Percentiles rank a stretch among this genome's conserved stretches.
Evolutionary conservation across 495 filamentous ascomycete genomes (phyloP).

Genomic region (Terfezia boudieri): DNA sequence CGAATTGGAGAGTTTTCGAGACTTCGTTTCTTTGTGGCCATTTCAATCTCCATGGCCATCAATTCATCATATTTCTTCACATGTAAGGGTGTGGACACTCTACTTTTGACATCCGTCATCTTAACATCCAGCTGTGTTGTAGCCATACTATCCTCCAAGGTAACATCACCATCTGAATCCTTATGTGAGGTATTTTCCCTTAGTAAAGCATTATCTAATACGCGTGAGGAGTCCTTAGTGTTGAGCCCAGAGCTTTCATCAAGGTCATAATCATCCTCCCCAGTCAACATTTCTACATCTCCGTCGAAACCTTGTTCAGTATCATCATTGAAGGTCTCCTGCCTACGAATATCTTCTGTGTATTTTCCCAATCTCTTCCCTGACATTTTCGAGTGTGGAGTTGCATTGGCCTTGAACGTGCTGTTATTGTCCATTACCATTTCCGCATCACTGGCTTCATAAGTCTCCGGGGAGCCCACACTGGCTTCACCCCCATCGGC

Average conservation of each 20-base stretch:
- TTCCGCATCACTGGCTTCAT: no score
- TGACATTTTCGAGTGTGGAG: no score
- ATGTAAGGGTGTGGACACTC: not conserved
- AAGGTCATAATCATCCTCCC: not conserved
- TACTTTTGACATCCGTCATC: not conserved
- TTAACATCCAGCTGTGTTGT: not conserved
- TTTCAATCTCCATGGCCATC: not conserved
- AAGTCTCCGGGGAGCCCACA: no score
- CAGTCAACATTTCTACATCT: not conserved
- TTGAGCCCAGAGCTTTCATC: not conserved
- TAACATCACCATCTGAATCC: not conserved
- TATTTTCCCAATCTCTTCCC: no score
- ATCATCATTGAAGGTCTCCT: not conserved
- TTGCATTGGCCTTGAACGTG: no score
- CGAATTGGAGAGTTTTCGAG: not conserved
- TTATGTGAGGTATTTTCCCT: no score
- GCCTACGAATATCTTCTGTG: no score
- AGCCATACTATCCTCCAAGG: not conserved
- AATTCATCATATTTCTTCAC: no score
- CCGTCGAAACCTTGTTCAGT: not conserved
- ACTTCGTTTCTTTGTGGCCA: not conserved
- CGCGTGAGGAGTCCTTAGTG: not conserved
- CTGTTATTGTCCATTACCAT: no score
- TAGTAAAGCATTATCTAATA: not conserved
- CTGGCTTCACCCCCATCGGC: no score